These are phyloP conservation scores for Diplosphaera chodatii DNA, from an alignment of 139 green algal genomes.

Conservation along the genomic window DNA sequence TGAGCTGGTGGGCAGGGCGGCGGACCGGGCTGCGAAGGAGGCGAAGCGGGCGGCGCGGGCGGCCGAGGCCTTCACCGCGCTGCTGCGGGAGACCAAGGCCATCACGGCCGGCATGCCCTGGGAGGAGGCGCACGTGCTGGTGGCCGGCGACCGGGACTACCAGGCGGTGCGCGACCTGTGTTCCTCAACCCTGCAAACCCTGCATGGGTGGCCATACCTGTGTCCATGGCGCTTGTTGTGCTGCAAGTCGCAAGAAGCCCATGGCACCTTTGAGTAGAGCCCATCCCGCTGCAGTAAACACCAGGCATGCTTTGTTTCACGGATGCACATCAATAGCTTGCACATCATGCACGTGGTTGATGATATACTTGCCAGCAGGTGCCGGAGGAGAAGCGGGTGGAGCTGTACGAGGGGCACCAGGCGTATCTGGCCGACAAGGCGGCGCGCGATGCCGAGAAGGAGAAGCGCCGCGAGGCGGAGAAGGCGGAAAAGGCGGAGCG, in stretches of 20 bases:
- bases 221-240: too few species aligned
- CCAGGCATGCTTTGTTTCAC: too few species aligned
- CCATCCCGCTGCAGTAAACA: too few species aligned
- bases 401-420: constrained; percentile 47
- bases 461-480: constrained; percentile 5
- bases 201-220: too few species aligned
- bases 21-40: constrained; percentile 8
- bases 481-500: constrained; percentile 3
- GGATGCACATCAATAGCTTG: too few species aligned
- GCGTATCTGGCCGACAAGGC: constrained; percentile 28
- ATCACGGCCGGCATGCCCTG: constrained; percentile 36
- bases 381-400: constrained; percentile 24
- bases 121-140: constrained; percentile 32
- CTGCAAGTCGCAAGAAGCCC: too few species aligned
- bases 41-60: constrained; percentile 22
- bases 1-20: constrained; percentile 28
- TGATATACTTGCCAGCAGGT: too few species aligned
- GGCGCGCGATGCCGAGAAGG: neutral
- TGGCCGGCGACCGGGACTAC: constrained; percentile 43
- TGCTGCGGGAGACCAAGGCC: constrained; percentile 36
- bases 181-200: too few species aligned
- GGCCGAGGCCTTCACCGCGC: constrained; percentile 34
- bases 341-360: too few species aligned
- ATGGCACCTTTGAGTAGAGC: too few species aligned
- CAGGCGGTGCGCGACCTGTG: constrained; percentile 33